Conservation (phyloP, 139 green algal species). For the Tetradesmus lagerheimii region DNA sequence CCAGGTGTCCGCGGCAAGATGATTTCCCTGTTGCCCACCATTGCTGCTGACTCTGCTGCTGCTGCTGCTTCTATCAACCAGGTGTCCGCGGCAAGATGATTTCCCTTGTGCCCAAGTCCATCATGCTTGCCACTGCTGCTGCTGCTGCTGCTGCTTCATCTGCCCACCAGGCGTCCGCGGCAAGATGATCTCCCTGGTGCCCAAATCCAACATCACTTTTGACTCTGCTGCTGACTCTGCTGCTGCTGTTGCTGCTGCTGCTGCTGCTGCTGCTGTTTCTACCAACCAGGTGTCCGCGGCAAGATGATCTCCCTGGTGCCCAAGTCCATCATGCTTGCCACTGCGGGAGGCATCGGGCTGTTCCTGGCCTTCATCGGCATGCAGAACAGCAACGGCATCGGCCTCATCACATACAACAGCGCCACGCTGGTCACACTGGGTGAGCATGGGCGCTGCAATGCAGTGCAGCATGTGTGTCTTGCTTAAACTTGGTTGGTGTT, state of each 20-base stretch:
- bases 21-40: conserved; percentile 60
- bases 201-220: not conserved
- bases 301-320: conserved; percentile 67
- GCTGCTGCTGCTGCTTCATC: no score
- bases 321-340: conserved; percentile 74
- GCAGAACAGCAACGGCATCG: conserved; percentile 76
- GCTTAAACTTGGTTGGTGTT: no score
- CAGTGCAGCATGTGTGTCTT: no score
- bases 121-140: no score
- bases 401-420: conserved; percentile 71
- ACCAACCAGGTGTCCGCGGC: conserved; percentile 48
- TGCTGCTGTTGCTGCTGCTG: not conserved
- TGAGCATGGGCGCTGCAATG: not conserved
- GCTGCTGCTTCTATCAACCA: no score
- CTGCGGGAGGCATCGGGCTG: conserved; percentile 76
- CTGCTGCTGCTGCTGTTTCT: not conserved
- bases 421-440: conserved; percentile 68
- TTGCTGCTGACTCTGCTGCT: no score
- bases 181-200: no score
- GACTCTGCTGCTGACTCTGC: not conserved
- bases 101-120: no score
- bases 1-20: conserved; percentile 42
- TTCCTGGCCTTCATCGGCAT: conserved; percentile 64
- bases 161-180: no score
- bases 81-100: no score